These are phyloP conservation scores for Penicillium soppii DNA, from an alignment of 495 filamentous ascomycete species.

Conservation along the genomic window DNA sequence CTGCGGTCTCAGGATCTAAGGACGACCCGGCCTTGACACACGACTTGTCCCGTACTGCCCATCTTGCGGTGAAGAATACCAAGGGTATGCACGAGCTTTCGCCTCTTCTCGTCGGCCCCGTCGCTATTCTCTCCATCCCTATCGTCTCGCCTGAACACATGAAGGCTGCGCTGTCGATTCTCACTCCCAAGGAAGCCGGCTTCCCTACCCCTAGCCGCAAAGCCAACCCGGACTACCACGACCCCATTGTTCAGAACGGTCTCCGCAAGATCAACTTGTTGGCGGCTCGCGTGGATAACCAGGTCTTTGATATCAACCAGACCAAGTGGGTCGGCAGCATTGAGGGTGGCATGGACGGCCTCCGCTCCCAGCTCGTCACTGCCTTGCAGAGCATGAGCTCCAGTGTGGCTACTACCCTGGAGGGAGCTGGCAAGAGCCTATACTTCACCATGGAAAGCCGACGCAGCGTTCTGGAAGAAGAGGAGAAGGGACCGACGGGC, in stretches of 20 bases:
- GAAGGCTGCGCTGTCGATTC: conserved; percentile 70
- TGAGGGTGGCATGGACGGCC: conserved; percentile 73
- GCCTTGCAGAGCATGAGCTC: conserved; percentile 75
- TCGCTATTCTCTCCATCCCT: conserved; percentile 80
- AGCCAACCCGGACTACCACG: conserved; percentile 77
- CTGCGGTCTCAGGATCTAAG: conserved; percentile 25
- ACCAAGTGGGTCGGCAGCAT: conserved; percentile 85
- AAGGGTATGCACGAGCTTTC: conserved; percentile 62
- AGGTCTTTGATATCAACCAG: conserved; percentile 77
- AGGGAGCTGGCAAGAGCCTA: conserved; percentile 72
- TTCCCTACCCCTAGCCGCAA: conserved; percentile 77
- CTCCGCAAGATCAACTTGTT: conserved; percentile 83
- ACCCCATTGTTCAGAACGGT: conserved; percentile 70
- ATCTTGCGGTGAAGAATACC: conserved; percentile 54
- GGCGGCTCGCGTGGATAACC: conserved; percentile 78
- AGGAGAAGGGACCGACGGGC: conserved; percentile 42
- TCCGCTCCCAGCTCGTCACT: conserved; percentile 76
- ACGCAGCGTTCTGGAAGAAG: conserved; percentile 74
- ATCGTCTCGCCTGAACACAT: conserved; percentile 78
- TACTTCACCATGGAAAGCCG: conserved; percentile 84
- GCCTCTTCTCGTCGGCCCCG: conserved; percentile 77
- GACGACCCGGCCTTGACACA: conserved; percentile 63
- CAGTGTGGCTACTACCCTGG: conserved; percentile 68
- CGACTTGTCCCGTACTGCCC: conserved; percentile 69
- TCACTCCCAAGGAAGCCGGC: conserved; percentile 63